Base-by-base conservation (phyloP, 306 rosid species). In the Citrullus mucosospermus region DNA sequence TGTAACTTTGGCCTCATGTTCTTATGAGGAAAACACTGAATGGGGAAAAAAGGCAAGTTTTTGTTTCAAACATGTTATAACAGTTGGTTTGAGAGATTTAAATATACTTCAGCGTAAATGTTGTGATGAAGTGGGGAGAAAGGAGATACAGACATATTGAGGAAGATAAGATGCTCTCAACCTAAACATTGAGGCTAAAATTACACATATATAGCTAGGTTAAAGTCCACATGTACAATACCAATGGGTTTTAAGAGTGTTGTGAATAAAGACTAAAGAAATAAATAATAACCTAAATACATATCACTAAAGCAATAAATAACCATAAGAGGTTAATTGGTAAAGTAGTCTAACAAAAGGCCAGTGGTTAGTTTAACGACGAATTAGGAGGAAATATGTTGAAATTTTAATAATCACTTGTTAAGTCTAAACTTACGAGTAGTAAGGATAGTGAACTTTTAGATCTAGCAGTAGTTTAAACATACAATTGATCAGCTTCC, bases 31-130 rank as follows among this genome's bases (percentile, higher is more conserved):
- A 30, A 76, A 78, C 82, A 87, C 88, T 9, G 14, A 82, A 6
- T 87, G 90, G 90, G 90, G 88, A 10, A 78, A 77, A 41, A 80
- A 85, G 85, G 88, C 61, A 80, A 82, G 84, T 82, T 62, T 30
- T 65, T 25, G 14, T 34, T 58, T 22, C 63, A 6, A 20, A 30
- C 32, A 20, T 57, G 32, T 58, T 56, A 1, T 6, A 18, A 5
- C 61, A 56, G 28, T 56, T 1, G 5, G 61, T 56, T 10, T n/a
- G 18, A 56, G 20, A 56, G 30, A 56, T 36, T 58, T 58, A 9
- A 58, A 9, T n/a, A n/a, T 56, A 8, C 22, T 36, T n/a, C 39
- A 36, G 39, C 39, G 0, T 3, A 5, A 36, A 36, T 3, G 39
- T 36, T 36, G 6, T 36, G 39, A 36, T 36, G 39, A 34, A 34